A percentile compares a stretch with the other conserved stretches of the same genome.
Evolutionary conservation across 768 basidiomycete genomes (phyloP).

Genomic region (Obba rivulosa): DNA sequence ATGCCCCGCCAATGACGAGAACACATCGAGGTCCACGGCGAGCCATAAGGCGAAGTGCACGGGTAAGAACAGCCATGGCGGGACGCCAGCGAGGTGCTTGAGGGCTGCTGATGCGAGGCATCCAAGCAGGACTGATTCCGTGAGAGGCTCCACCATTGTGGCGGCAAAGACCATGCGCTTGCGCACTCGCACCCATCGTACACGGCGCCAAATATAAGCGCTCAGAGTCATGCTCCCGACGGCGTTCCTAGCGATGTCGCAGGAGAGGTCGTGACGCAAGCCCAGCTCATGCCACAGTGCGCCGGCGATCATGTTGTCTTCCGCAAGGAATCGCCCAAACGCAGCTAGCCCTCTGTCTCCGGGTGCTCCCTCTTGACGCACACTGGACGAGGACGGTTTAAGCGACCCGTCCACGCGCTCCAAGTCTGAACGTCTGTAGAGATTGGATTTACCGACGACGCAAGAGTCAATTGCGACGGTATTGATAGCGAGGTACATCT

Average conservation of each 20-base stretch:
- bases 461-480: conserved; percentile 87
- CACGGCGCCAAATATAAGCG: conserved; percentile 84
- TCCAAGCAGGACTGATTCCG: conserved; percentile 76
- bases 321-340: conserved; percentile 87
- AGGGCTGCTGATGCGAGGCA: conserved; percentile 56
- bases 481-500: conserved; percentile 96
- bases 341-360: conserved; percentile 59
- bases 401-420: conserved; percentile 67
- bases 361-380: conserved; percentile 18
- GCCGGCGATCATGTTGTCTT: conserved; percentile 96
- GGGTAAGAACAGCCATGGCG: conserved; percentile 48
- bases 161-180: conserved; percentile 89
- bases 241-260: conserved; percentile 84
- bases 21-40: conserved; percentile 76
- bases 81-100: conserved; percentile 43
- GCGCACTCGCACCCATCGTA: conserved; percentile 95
- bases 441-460: conserved; percentile 93
- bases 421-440: conserved; percentile 88
- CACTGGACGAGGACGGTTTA: conserved; percentile 35
- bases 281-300: conserved; percentile 92
- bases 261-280: conserved; percentile 83
- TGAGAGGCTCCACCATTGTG: conserved; percentile 88
- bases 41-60: conserved; percentile 70
- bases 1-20: conserved; percentile 67
- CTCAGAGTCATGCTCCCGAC: conserved; percentile 82